Base-by-base conservation (phyloP, 129 eudicot genomes). In the Lonicera japonica region DNA sequence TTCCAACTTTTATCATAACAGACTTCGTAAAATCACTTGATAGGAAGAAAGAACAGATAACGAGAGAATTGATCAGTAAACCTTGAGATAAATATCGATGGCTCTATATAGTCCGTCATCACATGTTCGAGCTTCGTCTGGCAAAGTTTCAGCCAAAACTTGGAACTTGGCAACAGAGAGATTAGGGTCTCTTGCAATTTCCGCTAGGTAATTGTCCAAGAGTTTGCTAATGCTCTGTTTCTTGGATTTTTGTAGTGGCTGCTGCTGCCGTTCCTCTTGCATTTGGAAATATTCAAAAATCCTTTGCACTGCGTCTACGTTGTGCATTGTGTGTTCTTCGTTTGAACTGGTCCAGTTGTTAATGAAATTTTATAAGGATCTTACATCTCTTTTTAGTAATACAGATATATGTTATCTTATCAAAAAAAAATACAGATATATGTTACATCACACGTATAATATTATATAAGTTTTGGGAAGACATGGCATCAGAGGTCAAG, bases 91-190 rank as follows among this genome's bases (percentile, higher is more conserved):
- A 56, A 84, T 82, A 68, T 85, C 97, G 16, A 80, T 86, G 65
- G 95, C 88, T 65, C 97, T 79, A 59, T 89, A 89, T 61, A 89
- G 86, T 58, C 95, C 95, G 64, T 89, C 95, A 60, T 89, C 77
- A 76, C 91, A 83, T 20, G 82, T 72, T 39, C 97, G 79, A 34
- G 88, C 80, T 68, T 70, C 62, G 64, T 78, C 75, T 8, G 89
- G 94, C 80, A 88, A 79, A 9, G 81, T 63, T 67, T 89, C 89
- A 17, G 97, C 95, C 51, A 90, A 64, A 47, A 76, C 74, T 70
- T 77, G 88, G 65, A 86, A 89, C 64, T 83, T 80, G 53, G 79
- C 58, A 34, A 81, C 69, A 2, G 88, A 70, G 38, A 89, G 91
- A 63, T 79, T 73, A 50, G 88, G 88, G 38, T 89, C 97, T 43